Conservation (phyloP, 2,329 filamentous ascomycete species). For the Botrytis porri region DNA sequence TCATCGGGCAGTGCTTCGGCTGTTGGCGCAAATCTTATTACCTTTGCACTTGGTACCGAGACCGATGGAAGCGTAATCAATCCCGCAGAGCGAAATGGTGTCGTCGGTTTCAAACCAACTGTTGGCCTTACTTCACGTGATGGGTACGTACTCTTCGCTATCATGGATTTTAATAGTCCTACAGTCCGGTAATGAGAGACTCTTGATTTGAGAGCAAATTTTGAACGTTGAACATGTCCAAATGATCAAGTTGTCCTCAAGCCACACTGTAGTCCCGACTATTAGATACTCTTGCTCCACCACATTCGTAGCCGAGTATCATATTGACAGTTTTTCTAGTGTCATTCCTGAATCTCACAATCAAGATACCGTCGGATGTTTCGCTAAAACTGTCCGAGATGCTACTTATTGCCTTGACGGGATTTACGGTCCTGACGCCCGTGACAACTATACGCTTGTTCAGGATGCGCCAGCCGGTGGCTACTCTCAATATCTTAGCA, state of each 20-base stretch:
- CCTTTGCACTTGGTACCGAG: slow-evolving; percentile 69
- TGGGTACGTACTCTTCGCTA: slow-evolving; percentile 37
- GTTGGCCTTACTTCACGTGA: slow-evolving; percentile 67
- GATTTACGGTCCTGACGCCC: slow-evolving; percentile 61
- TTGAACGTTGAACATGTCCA: neutral
- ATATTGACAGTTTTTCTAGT: slow-evolving; percentile 40
- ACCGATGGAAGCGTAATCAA: slow-evolving; percentile 72
- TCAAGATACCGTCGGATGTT: slow-evolving; percentile 66
- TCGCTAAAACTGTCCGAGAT: slow-evolving; percentile 67
- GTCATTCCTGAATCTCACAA: slow-evolving; percentile 65
- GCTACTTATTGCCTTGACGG: slow-evolving; percentile 63
- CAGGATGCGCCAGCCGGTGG: slow-evolving; percentile 54
- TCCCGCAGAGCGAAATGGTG: slow-evolving; percentile 64
- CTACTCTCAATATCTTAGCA: slow-evolving; percentile 48
- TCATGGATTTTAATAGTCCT: neutral
- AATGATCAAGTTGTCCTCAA: neutral
- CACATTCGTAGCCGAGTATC: neutral
- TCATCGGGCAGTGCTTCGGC: slow-evolving; percentile 64
- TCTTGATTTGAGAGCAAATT: neutral
- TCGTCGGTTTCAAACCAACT: slow-evolving; percentile 75
- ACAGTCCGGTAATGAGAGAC: slow-evolving; percentile 45
- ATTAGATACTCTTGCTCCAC: neutral
- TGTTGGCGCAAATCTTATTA: slow-evolving; percentile 60
- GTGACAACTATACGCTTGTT: slow-evolving; percentile 64
- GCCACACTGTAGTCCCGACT: neutral